Percentiles rank a stretch among this genome's conserved stretches.
phyloP scores from a whole-genome alignment of 2,329 filamentous ascomycete genomes.

The Colletotrichum falcatum region DNA sequence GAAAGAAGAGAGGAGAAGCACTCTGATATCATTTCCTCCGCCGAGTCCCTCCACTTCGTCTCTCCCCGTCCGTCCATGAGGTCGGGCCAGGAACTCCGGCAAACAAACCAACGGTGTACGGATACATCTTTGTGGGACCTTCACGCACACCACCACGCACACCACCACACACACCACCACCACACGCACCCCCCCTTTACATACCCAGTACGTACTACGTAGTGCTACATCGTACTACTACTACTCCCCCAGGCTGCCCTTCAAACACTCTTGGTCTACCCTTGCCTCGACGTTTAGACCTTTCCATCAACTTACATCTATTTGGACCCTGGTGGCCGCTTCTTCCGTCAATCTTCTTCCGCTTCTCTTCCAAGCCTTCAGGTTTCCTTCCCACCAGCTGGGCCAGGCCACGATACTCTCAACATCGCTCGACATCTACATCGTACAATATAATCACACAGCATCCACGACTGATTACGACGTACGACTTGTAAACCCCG shows the following conservation, averaged over 20 bases:
- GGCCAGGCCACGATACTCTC: neutral
- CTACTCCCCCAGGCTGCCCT: neutral
- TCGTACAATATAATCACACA: neutral
- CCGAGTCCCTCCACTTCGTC: constrained; percentile 33
- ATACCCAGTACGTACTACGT: neutral
- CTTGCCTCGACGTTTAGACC: constrained; percentile 13
- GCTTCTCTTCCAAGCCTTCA: neutral
- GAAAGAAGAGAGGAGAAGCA: neutral
- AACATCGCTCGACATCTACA: constrained; percentile 4
- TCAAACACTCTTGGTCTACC: constrained; percentile 7
- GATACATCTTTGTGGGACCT: neutral
- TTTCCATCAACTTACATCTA: constrained; percentile 22
- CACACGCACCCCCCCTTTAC: neutral
- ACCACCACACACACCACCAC: too few species aligned
- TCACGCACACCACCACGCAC: too few species aligned
- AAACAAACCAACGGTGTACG: constrained; percentile 4
- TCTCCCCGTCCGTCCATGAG: neutral
- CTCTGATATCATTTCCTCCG: constrained; percentile 31
- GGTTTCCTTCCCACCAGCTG: neutral
- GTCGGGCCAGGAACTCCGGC: constrained; percentile 1
- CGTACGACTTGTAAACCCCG: neutral
- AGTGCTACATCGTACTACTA: neutral
- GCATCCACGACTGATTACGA: neutral
- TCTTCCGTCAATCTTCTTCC: neutral
- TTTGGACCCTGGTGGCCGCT: constrained; percentile 37